phyloP scores from a whole-genome alignment of 139 green algal species.

The Desmodesmus armatus region DNA sequence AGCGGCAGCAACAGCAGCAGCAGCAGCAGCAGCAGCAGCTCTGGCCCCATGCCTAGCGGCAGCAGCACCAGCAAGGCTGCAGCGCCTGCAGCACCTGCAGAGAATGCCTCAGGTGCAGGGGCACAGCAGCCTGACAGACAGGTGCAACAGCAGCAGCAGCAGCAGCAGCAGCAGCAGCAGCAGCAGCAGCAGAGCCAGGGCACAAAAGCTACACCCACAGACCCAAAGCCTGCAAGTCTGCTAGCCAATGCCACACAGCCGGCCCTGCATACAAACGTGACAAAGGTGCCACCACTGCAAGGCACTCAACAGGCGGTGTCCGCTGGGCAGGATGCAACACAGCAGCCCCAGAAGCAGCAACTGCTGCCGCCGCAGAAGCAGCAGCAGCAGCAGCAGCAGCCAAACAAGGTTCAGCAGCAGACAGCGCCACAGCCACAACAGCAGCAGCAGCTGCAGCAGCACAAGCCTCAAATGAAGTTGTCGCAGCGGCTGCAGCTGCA shows the following conservation, averaged over 20 bases:
- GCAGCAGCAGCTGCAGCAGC: not conserved
- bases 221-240: too few relatives aligned
- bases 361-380: not conserved
- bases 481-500: not conserved
- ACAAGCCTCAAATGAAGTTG: not conserved
- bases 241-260: too few relatives aligned
- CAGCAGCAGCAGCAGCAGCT: not conserved
- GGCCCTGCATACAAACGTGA: too few relatives aligned
- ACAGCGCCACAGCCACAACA: not conserved
- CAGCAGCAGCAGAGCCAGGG: not conserved
- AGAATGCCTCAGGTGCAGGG: not conserved
- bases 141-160: not conserved
- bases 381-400: not conserved
- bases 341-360: not conserved
- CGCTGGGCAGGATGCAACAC: too few relatives aligned
- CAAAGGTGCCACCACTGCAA: too few relatives aligned
- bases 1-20: not conserved
- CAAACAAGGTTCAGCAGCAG: not conserved
- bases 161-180: not conserved
- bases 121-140: not conserved
- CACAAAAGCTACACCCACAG: too few relatives aligned
- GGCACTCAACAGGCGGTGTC: too few relatives aligned
- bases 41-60: not conserved
- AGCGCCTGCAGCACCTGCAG: not conserved
- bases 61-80: constrained; percentile 4